Conservation (phyloP, 371 early-diverging fungal species). For the Batrachochytrium dendrobatidis region DNA sequence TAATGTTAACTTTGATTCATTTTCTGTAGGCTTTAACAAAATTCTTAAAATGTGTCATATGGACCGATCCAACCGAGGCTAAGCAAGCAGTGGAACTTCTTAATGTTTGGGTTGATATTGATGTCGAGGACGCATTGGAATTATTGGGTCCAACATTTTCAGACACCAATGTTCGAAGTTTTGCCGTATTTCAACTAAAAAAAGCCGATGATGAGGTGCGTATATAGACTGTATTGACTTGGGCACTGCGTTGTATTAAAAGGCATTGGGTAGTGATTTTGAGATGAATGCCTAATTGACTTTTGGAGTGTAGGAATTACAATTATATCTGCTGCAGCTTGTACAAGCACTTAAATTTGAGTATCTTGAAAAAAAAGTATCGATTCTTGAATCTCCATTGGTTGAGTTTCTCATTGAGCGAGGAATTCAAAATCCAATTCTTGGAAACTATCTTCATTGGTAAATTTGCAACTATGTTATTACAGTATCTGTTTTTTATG, state of each 20-base stretch:
- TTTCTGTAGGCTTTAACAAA: slow-evolving; percentile 76
- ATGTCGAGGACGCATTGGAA: slow-evolving; percentile 91
- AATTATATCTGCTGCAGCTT: slow-evolving; percentile 84
- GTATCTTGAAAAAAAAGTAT: slow-evolving; percentile 16
- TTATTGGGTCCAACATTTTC: slow-evolving; percentile 83
- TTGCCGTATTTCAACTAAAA: slow-evolving; percentile 81
- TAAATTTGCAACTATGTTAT: slow-evolving; percentile 21
- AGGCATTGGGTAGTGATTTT: no score
- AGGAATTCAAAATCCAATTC: slow-evolving; percentile 62
- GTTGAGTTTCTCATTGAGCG: slow-evolving; percentile 83
- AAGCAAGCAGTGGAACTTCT: slow-evolving; percentile 86
- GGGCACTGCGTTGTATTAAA: no score
- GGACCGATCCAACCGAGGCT: slow-evolving; percentile 87
- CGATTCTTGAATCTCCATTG: slow-evolving; percentile 62
- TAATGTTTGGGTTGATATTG: slow-evolving; percentile 81
- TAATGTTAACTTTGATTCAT: neutral
- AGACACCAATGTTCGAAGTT: slow-evolving; percentile 70
- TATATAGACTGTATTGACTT: no score
- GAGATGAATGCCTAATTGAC: no score
- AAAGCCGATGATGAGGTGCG: slow-evolving; percentile 87
- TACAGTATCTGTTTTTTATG: neutral
- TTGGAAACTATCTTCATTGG: slow-evolving; percentile 93
- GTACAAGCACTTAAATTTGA: slow-evolving; percentile 98
- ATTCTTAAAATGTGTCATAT: slow-evolving; percentile 90
- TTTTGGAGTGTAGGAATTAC: slow-evolving; percentile 57